Evolutionary conservation across 129 eudicot genomes (phyloP).

Genomic region (Ambrosia trifida): DNA sequence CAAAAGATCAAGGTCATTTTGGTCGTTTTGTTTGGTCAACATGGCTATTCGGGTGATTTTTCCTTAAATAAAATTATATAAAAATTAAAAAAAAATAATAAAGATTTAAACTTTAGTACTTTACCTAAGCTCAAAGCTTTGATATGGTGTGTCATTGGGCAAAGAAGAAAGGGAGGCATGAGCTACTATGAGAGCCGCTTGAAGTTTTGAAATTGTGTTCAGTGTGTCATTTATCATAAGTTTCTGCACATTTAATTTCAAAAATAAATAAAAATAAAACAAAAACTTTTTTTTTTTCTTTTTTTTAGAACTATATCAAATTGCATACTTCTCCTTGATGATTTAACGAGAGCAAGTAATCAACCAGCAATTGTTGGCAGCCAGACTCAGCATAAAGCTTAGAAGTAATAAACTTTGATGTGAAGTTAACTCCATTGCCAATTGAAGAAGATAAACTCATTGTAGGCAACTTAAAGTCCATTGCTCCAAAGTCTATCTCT

Average conservation of each 20-base stretch:
- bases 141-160: slow-evolving; percentile 65
- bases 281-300: too few species aligned
- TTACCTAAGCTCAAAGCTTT: slow-evolving; percentile 78
- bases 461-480: slow-evolving; percentile 68
- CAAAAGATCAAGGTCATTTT: too few species aligned
- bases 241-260: slow-evolving; percentile 55
- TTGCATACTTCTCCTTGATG: slow-evolving; percentile 78
- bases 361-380: slow-evolving; percentile 73
- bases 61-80: too few species aligned
- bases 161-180: slow-evolving; percentile 71
- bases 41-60: too few species aligned
- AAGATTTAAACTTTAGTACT: neutral
- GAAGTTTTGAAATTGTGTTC: slow-evolving; percentile 78
- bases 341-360: slow-evolving; percentile 69
- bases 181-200: slow-evolving; percentile 74
- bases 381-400: slow-evolving; percentile 46
- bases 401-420: slow-evolving; percentile 76
- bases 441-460: slow-evolving; percentile 83
- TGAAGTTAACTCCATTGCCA: slow-evolving; percentile 71
- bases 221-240: slow-evolving; percentile 91
- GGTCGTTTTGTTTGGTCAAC: too few species aligned
- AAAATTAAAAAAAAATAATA: neutral
- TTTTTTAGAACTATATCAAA: neutral
- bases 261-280: neutral
- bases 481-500: slow-evolving; percentile 93